Base-by-base conservation (phyloP, 2,329 filamentous ascomycete species). In the Didymella arachidicola region DNA sequence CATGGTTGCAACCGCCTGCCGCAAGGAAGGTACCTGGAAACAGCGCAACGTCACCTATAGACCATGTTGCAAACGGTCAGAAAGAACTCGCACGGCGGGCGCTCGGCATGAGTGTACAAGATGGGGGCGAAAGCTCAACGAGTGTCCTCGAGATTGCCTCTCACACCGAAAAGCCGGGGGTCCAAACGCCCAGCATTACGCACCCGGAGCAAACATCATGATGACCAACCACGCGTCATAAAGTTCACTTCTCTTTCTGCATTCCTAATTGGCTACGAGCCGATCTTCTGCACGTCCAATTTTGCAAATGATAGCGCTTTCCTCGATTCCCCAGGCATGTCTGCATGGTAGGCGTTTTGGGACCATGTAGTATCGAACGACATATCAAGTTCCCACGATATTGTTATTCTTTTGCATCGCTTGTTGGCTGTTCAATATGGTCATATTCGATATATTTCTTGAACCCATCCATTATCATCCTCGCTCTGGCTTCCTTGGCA, bases 1-100 rank as follows among this genome's bases (percentile, higher is more conserved):
- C 85, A 32, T 93, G 93, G 85, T 81, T 94, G 27, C 70, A 72
- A 41, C 67, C 69, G 27, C 53, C 60, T 6, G 42, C 54, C 18
- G 58, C 59, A 12, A 38, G 60, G 29, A 60, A 79, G 79, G 49
- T 62, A 19, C 25, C 45, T 19, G 19, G 22, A 7, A 29, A 42
- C 30, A 25, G 34, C 19, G 67, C 67, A 19, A 62, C 66, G 25
- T 73, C 69, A 42, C 72, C 71, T 1, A 58, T 66, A 19, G 66
- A 72, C 16, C 49, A 69, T 30, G 43, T 50, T 10, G 57, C 60
- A 22, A 68, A 72, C 18, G 76, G 76, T 1, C 74, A 77, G 52
- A 76, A 74, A 57, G 73, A 78, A 50, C 53, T 78, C 36, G 76
- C 77, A 26, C 69, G 75, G 27, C 67, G 76, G 26, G 74, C 72